Evolutionary conservation across 2,329 filamentous ascomycete species (phyloP).

Genomic region (Coniochaeta sp.): DNA sequence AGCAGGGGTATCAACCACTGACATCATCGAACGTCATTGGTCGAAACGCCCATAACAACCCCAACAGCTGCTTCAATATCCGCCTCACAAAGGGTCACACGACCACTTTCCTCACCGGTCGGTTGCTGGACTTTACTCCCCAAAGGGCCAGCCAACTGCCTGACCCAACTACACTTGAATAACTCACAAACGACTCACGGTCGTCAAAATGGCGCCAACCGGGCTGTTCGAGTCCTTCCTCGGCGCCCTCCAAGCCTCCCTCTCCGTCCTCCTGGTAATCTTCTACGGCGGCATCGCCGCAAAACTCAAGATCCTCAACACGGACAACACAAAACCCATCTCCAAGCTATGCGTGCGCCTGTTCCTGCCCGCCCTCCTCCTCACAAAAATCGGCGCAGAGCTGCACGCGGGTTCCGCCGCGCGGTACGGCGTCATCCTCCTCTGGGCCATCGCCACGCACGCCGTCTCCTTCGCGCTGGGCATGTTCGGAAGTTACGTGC

Average conservation of each 20-base stretch:
- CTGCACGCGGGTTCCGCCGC: constrained; percentile 26
- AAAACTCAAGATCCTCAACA: constrained; percentile 28
- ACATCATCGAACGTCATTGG: no score
- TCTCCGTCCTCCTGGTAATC: constrained; percentile 40
- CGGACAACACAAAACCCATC: constrained; percentile 28
- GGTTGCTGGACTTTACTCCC: no score
- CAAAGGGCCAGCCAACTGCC: no score
- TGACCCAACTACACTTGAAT: no score
- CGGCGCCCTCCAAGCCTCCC: constrained; percentile 36
- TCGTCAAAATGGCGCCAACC: not conserved
- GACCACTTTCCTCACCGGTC: no score
- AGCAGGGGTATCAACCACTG: no score
- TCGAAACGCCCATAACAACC: no score
- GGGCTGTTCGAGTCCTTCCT: constrained; percentile 27
- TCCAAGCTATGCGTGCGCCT: constrained; percentile 39
- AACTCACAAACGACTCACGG: no score
- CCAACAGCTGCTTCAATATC: no score
- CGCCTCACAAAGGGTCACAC: no score
- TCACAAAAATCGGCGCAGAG: constrained; percentile 37
- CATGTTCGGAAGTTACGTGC: constrained; percentile 23
- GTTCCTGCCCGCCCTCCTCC: constrained; percentile 37
- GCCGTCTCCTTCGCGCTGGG: constrained; percentile 32
- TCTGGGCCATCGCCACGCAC: constrained; percentile 35
- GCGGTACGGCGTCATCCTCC: constrained; percentile 29
- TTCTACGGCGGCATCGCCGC: constrained; percentile 34